Percentiles rank a stretch among this genome's conserved stretches.
Evolutionary conservation across 176 grass and related monocot species (phyloP).

Genomic region (Typha latifolia): DNA sequence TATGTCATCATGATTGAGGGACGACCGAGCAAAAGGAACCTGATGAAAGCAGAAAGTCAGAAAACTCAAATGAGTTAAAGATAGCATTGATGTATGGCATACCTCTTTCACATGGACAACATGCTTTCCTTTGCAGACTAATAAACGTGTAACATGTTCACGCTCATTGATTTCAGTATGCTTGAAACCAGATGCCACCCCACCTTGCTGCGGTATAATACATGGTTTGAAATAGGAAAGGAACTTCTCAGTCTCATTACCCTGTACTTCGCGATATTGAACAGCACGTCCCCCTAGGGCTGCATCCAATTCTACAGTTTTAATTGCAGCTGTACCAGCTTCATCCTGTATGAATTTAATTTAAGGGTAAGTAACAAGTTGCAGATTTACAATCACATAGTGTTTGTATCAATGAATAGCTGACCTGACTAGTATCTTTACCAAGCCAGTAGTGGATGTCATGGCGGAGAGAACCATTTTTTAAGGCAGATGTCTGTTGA

Average conservation of each 20-base stretch:
- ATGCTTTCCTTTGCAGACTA: constrained; percentile 97
- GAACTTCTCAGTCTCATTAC: constrained; percentile 94
- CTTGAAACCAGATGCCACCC: constrained; percentile 76
- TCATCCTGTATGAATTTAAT: constrained; percentile 65
- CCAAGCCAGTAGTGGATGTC: constrained; percentile 99
- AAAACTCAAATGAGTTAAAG: neutral
- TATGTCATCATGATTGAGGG: constrained; percentile 98
- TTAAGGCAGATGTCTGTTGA: constrained; percentile 61
- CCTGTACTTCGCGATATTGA: constrained; percentile 95
- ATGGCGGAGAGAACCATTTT: constrained; percentile 84
- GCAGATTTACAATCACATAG: neutral
- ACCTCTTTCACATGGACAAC: constrained; percentile 99
- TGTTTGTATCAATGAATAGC: neutral
- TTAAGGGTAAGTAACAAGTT: constrained; percentile 13
- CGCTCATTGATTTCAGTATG: constrained; percentile 59
- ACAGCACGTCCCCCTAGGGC: constrained; percentile 86
- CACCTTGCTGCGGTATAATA: constrained; percentile 92
- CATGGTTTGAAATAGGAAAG: constrained; percentile 99
- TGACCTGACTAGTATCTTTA: constrained; percentile 92
- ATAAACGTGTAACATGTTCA: constrained; percentile 66
- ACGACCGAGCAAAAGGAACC: constrained; percentile 89
- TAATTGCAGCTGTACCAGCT: constrained; percentile 87
- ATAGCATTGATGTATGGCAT: neutral
- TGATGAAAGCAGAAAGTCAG: constrained; percentile 24
- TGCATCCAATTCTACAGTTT: constrained; percentile 92